Evolutionary conservation across 257 asterid genomes (phyloP).

Genomic region (Nicotiana obtusifolia): DNA sequence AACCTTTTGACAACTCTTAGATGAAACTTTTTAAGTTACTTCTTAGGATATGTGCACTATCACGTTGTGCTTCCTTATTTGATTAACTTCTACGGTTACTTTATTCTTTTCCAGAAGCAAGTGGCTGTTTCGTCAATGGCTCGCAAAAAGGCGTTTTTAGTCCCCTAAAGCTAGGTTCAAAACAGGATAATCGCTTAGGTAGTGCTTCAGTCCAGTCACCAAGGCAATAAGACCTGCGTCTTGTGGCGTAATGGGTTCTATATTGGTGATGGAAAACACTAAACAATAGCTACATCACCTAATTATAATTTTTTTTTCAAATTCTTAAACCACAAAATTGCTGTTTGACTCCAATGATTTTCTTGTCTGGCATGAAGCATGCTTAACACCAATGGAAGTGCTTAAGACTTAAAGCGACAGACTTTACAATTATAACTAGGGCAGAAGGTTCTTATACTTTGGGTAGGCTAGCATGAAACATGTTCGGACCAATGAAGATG

Average conservation of each 20-base stretch:
- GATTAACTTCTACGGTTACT: background rate
- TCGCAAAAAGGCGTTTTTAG: background rate
- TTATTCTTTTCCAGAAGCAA: background rate
- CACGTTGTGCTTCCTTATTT: background rate
- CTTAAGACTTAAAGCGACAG: background rate
- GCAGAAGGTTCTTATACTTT: background rate
- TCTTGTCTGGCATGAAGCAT: background rate
- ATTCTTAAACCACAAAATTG: too few species aligned
- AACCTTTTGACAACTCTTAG: background rate
- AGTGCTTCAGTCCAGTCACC: background rate
- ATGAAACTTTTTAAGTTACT: background rate
- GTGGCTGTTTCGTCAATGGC: background rate
- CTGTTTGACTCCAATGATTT: background rate
- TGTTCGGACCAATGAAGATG: background rate
- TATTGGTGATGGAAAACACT: background rate
- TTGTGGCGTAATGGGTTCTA: background rate
- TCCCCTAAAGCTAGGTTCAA: background rate
- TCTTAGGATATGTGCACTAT: background rate
- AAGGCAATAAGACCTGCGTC: background rate
- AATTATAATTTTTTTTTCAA: too few species aligned
- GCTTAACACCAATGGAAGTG: background rate
- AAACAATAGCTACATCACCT: background rate
- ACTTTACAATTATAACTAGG: background rate
- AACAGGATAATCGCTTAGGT: background rate
- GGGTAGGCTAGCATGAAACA: background rate